Evolutionary conservation across 2,329 filamentous ascomycete genomes (phyloP).

Genomic region (Colletotrichum sp.): DNA sequence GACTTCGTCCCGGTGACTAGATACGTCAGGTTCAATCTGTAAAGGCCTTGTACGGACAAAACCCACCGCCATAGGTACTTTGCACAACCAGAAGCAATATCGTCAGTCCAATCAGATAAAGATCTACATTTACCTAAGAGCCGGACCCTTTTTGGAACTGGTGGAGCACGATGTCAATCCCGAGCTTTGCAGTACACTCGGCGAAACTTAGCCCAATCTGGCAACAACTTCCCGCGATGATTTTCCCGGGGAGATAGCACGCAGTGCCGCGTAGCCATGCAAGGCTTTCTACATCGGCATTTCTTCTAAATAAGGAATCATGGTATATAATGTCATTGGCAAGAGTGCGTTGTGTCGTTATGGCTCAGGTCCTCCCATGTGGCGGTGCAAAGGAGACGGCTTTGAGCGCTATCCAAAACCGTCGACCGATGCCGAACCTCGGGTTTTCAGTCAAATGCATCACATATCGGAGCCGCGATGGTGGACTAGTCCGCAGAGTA

Average conservation of each 20-base stretch:
- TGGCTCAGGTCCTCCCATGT: not conserved
- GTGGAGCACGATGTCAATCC: not conserved
- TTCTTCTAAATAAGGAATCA: not conserved
- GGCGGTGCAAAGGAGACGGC: not conserved
- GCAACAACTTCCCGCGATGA: not conserved
- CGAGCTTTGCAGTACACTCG: not conserved
- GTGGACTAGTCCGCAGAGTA: accelerated
- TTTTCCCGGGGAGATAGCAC: not conserved
- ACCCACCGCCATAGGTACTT: not conserved
- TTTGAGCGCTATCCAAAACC: not conserved
- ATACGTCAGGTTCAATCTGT: accelerated
- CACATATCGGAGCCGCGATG: not conserved
- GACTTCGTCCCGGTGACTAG: not conserved
- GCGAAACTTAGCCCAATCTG: not conserved
- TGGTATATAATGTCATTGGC: not conserved
- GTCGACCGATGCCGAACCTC: not conserved
- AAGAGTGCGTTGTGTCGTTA: not conserved
- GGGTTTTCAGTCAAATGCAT: not conserved
- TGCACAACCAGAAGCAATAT: not conserved
- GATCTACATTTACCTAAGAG: not conserved
- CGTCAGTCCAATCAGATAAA: not conserved
- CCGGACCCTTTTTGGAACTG: not conserved
- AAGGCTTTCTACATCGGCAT: not conserved
- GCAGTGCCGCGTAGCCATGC: not conserved
- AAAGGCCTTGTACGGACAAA: not conserved